These are phyloP conservation scores for Phytophthora fragariae DNA, from an alignment of 352 stramenopile species.

Conservation along the genomic window DNA sequence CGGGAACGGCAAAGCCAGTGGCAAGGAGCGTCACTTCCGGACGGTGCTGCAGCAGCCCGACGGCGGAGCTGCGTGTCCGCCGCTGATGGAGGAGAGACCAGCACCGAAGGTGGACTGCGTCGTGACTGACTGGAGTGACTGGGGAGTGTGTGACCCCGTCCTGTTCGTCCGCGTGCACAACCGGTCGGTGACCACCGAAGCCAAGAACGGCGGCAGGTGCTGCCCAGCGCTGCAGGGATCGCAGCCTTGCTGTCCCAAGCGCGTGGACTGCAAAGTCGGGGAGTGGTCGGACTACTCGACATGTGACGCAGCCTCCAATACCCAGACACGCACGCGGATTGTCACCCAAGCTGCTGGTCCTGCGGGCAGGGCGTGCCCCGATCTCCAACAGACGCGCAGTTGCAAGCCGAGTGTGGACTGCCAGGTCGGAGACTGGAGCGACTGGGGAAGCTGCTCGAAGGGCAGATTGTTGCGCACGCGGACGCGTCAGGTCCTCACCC, in stretches of 20 bases:
- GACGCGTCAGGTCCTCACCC: conserved; percentile 46
- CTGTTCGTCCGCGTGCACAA: conserved; percentile 38
- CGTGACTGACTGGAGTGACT: conserved; percentile 53
- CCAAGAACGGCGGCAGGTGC: conserved; percentile 44
- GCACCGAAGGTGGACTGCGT: conserved; percentile 54
- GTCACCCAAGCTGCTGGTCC: conserved; percentile 43
- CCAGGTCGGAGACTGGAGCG: conserved; percentile 61
- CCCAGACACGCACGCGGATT: conserved; percentile 51
- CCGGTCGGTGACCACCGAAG: conserved; percentile 34
- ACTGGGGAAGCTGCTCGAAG: conserved; percentile 45
- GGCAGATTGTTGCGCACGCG: conserved; percentile 46
- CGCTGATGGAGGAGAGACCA: conserved; percentile 54
- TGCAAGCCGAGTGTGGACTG: conserved; percentile 64
- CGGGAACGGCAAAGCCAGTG: conserved; percentile 3
- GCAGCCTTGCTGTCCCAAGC: conserved; percentile 45
- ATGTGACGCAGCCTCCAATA: conserved; percentile 60
- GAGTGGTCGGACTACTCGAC: conserved; percentile 54
- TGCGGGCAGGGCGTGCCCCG: conserved; percentile 49
- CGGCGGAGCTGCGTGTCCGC: conserved; percentile 48
- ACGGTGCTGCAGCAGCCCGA: conserved; percentile 49
- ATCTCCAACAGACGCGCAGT: conserved; percentile 39
- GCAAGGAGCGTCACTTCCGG: conserved; percentile 45
- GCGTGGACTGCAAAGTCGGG: conserved; percentile 60
- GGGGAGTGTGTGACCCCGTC: conserved; percentile 37
- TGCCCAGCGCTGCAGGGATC: conserved; percentile 47